Conservation (phyloP, 352 stramenopile genomes). For the Phytophthora meadii region DNA sequence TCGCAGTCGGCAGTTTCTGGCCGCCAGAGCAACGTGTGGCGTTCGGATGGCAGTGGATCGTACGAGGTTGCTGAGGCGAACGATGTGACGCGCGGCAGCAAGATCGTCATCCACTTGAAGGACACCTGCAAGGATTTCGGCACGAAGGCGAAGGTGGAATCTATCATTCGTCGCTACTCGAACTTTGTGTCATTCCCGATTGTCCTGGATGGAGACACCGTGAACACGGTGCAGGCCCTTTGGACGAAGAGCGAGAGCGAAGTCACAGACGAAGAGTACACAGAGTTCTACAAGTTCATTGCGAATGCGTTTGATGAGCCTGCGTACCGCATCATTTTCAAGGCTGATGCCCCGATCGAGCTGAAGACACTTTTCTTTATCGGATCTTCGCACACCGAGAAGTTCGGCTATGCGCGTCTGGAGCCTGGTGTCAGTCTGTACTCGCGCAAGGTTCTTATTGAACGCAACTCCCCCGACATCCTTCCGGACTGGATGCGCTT, state of each 20-base stretch:
- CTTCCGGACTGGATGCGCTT: slow-evolving; percentile 98
- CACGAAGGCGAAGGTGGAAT: slow-evolving; percentile 92
- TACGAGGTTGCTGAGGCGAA: slow-evolving; percentile 75
- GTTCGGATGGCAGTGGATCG: slow-evolving; percentile 84
- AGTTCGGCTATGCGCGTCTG: slow-evolving; percentile 95
- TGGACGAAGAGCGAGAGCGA: slow-evolving; percentile 97
- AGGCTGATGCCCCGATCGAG: slow-evolving; percentile 98
- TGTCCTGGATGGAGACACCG: slow-evolving; percentile 95
- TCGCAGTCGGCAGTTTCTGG: slow-evolving; percentile 77
- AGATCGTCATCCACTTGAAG: slow-evolving; percentile 98
- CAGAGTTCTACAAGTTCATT: slow-evolving; percentile 98
- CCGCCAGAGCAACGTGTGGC: slow-evolving; percentile 67
- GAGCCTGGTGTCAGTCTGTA: slow-evolving; percentile 98
- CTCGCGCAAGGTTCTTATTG: slow-evolving; percentile 99
- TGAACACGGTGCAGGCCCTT: slow-evolving; percentile 99
- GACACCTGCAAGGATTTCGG: slow-evolving; percentile 96
- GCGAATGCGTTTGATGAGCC: slow-evolving; percentile 96
- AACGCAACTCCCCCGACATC: slow-evolving; percentile 97
- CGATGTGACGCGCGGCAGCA: slow-evolving; percentile 91
- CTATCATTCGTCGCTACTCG: slow-evolving; percentile 99
- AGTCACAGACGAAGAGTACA: slow-evolving; percentile 97
- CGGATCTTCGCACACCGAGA: slow-evolving; percentile 96
- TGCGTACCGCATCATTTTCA: slow-evolving; percentile 96
- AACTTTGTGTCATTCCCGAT: slow-evolving; percentile 99
- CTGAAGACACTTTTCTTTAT: slow-evolving; percentile 99